phyloP scores from a whole-genome alignment of 495 filamentous ascomycete species.

The Viridothelium virens region DNA sequence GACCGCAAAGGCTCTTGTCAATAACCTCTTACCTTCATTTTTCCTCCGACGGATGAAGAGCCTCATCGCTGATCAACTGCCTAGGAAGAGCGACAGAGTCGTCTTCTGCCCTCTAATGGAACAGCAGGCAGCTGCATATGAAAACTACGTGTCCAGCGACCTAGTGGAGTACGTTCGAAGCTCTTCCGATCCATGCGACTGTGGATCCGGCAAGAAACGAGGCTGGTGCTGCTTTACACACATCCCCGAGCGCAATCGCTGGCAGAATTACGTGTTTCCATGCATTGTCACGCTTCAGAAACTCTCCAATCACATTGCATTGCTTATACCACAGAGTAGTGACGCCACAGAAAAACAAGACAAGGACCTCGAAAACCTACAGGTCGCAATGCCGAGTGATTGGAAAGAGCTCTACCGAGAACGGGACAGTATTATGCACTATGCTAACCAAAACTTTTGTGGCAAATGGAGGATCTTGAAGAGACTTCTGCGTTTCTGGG shows the following conservation, averaged over 20 bases:
- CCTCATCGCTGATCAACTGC: constrained; percentile 87
- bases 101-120: constrained; percentile 90
- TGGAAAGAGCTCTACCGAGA: constrained; percentile 71
- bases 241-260: constrained; percentile 53
- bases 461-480: constrained; percentile 94
- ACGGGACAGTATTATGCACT: constrained; percentile 71
- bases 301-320: constrained; percentile 83
- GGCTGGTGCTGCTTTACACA: constrained; percentile 73
- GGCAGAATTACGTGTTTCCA: constrained; percentile 83
- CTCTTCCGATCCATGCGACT: constrained; percentile 61
- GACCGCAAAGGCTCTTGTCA: constrained; percentile 76
- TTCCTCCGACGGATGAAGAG: constrained; percentile 92
- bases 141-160: constrained; percentile 66
- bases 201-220: constrained; percentile 57
- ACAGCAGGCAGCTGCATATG: constrained; percentile 77
- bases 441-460: constrained; percentile 85
- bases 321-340: constrained; percentile 64
- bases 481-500: constrained; percentile 84
- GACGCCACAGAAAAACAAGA: constrained; percentile 70
- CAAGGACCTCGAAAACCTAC: constrained; percentile 68
- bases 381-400: constrained; percentile 63
- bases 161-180: constrained; percentile 60
- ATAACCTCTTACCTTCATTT: constrained; percentile 83
- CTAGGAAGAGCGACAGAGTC: constrained; percentile 88
- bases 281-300: constrained; percentile 73